Percentiles rank a stretch among this genome's conserved stretches.
These are phyloP conservation scores for Diplocarpon mali DNA, from an alignment of 2,329 filamentous ascomycete species.

Conservation along the genomic window DNA sequence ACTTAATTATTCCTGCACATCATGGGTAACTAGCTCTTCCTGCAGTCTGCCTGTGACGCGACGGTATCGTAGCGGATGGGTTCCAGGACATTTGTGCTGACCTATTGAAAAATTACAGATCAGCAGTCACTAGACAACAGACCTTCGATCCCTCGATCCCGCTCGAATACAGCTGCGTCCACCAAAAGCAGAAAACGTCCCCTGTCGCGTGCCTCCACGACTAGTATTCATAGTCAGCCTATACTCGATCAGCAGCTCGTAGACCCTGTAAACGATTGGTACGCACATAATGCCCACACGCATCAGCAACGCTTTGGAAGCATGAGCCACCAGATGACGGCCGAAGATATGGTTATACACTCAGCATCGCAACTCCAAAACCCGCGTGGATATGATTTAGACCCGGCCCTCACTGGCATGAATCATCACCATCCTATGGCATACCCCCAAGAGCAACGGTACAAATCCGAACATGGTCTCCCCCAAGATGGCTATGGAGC, in stretches of 20 bases:
- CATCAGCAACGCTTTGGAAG: constrained; percentile 24
- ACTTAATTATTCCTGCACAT: constrained; percentile 9
- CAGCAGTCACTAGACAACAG: constrained; percentile 26
- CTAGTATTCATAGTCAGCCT: constrained; percentile 33
- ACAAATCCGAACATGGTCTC: constrained; percentile 29
- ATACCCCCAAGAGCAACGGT: constrained; percentile 33
- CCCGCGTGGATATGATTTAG: constrained; percentile 37
- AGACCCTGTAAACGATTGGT: constrained; percentile 25
- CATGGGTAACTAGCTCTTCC: constrained; percentile 22
- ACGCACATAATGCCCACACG: constrained; percentile 22
- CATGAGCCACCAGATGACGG: constrained; percentile 33
- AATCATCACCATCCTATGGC: constrained; percentile 33
- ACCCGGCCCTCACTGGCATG: constrained; percentile 38
- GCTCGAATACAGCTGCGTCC: constrained; percentile 35
- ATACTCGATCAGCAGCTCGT: constrained; percentile 24
- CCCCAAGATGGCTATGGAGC: constrained; percentile 41
- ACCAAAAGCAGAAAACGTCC: constrained; percentile 33
- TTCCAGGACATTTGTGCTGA: constrained; percentile 11
- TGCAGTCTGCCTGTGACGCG: neutral
- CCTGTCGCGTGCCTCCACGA: constrained; percentile 36
- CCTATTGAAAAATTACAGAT: constrained; percentile 16
- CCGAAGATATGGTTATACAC: constrained; percentile 50
- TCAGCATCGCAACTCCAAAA: constrained; percentile 44
- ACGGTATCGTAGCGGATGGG: neutral
- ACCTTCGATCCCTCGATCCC: constrained; percentile 31